phyloP scores from a whole-genome alignment of 331 rosid species.

The Cucumis variabilis region DNA sequence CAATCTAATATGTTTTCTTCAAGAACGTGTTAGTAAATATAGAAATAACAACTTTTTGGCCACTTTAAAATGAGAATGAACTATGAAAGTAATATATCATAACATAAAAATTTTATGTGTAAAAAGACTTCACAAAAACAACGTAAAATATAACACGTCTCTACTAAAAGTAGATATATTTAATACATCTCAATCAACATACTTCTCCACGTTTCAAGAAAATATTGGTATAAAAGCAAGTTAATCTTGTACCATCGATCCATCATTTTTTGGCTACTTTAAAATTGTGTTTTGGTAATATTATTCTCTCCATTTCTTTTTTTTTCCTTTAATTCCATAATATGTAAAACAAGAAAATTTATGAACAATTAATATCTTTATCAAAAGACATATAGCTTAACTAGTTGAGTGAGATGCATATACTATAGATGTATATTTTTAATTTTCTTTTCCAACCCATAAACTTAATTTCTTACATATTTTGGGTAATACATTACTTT shows the following conservation, averaged over 20 bases:
- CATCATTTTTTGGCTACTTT: neutral
- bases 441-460: neutral
- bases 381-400: too few relatives aligned
- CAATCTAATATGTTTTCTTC: neutral
- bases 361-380: too few relatives aligned
- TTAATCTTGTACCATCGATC: neutral
- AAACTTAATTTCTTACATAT: neutral
- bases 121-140: neutral
- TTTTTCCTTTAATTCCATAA: too few relatives aligned
- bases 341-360: neutral
- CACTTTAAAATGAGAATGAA: neutral
- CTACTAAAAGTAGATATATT: neutral
- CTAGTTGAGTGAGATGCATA: neutral
- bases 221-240: neutral
- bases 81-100: neutral
- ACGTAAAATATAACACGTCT: neutral
- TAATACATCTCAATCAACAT: neutral
- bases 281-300: neutral
- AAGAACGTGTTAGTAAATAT: neutral
- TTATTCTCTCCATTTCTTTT: neutral
- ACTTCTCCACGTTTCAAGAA: conserved; percentile 2
- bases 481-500: too few relatives aligned
- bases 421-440: too few relatives aligned
- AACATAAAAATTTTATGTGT: neutral
- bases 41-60: neutral